Conservation (phyloP, 2,329 filamentous ascomycete genomes). For the Eurotiales sp. region DNA sequence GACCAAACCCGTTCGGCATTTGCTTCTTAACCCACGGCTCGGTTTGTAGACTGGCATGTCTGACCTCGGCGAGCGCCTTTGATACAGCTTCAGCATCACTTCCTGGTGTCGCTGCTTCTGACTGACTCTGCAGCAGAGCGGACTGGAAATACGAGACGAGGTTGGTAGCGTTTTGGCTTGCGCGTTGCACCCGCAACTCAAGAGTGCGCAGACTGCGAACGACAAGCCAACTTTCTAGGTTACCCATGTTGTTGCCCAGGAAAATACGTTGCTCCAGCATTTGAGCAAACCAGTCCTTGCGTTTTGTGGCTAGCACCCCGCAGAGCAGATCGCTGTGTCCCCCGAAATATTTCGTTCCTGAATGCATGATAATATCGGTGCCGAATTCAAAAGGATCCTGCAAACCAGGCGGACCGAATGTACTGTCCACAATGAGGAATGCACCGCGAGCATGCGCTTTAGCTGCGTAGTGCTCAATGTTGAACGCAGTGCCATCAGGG, state of each 20-base stretch:
- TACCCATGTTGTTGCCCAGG: slow-evolving; percentile 82
- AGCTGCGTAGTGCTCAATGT: slow-evolving; percentile 67
- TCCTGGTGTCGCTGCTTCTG: slow-evolving; percentile 29
- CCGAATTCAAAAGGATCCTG: slow-evolving; percentile 80
- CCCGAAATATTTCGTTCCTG: slow-evolving; percentile 92
- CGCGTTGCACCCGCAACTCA: slow-evolving; percentile 73
- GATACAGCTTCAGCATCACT: slow-evolving; percentile 46
- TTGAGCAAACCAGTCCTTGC: slow-evolving; percentile 55
- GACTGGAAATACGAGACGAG: slow-evolving; percentile 69
- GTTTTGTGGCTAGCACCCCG: slow-evolving; percentile 69
- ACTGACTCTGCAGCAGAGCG: slow-evolving; percentile 41
- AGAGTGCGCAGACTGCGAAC: slow-evolving; percentile 81
- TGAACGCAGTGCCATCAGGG: slow-evolving; percentile 75
- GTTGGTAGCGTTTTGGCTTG: slow-evolving; percentile 65
- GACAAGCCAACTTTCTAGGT: slow-evolving; percentile 86
- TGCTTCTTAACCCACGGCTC: slow-evolving; percentile 74
- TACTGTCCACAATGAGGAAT: slow-evolving; percentile 78
- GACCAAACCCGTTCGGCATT: slow-evolving; percentile 87
- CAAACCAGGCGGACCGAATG: slow-evolving; percentile 86
- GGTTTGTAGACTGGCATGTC: slow-evolving; percentile 76
- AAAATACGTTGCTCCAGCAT: slow-evolving; percentile 68
- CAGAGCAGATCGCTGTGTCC: slow-evolving; percentile 93
- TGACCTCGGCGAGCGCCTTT: slow-evolving; percentile 57
- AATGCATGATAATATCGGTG: slow-evolving; percentile 86
- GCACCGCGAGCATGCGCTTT: slow-evolving; percentile 71